phyloP scores from a whole-genome alignment of 805 yeast species.

The Candida gorgasii region DNA sequence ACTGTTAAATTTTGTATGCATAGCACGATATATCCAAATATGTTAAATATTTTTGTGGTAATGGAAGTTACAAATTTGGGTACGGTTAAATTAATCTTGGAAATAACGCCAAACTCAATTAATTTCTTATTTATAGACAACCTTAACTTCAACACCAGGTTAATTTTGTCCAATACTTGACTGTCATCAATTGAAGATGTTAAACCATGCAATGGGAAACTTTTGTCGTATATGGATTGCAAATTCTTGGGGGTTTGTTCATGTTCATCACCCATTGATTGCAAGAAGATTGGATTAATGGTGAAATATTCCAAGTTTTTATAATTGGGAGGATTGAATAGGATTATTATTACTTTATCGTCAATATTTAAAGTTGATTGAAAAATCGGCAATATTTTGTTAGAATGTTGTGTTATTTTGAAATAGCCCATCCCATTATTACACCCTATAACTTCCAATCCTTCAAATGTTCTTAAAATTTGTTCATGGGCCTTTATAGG shows the following conservation, averaged over 20 bases:
- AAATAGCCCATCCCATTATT: conserved; percentile 2
- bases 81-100: not conserved
- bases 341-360: conserved; percentile 16
- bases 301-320: conserved; percentile 76
- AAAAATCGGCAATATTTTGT: conserved; percentile 3
- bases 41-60: not conserved
- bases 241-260: not conserved
- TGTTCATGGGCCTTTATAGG: not conserved
- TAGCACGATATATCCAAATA: conserved; percentile 6
- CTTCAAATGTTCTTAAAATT: not conserved
- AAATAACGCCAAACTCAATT: not conserved
- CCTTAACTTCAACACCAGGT: conserved; percentile 26
- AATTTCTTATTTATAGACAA: conserved; percentile 5
- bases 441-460: not conserved
- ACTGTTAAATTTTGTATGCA: conserved; percentile 20
- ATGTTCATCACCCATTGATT: conserved; percentile 36
- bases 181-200: conserved; percentile 28
- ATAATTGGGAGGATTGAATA: conserved; percentile 73
- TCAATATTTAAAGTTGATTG: not conserved
- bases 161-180: conserved; percentile 33
- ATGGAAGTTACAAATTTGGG: too few species aligned
- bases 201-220: conserved; percentile 8
- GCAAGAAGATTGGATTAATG: conserved; percentile 67
- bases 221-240: conserved; percentile 1
- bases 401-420: conserved; percentile 3